These are phyloP conservation scores for Fusarium lateritium DNA, from an alignment of 2,329 filamentous ascomycete species.

Conservation along the genomic window DNA sequence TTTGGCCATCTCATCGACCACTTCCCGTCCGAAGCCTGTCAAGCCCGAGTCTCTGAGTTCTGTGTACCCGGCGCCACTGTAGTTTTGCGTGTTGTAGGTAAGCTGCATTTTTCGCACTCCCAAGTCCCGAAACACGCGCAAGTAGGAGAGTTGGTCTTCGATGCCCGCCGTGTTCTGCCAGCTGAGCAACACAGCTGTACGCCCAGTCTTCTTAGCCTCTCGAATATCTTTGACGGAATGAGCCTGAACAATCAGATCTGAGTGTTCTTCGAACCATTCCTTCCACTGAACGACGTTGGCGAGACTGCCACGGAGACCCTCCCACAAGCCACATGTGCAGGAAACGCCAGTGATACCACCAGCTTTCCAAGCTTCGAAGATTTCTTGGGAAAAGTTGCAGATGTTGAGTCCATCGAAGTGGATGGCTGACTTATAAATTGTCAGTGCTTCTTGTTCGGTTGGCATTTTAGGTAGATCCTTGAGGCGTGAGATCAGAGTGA, in stretches of 20 bases:
- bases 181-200: slow-evolving; percentile 56
- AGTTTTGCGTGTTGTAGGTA: slow-evolving; percentile 61
- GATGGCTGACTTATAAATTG: slow-evolving; percentile 55
- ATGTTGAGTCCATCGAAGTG: slow-evolving; percentile 61
- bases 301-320: slow-evolving; percentile 56
- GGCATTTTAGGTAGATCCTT: slow-evolving; percentile 48
- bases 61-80: slow-evolving; percentile 58
- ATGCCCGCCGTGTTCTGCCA: slow-evolving; percentile 60
- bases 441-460: slow-evolving; percentile 54
- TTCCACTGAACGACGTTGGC: slow-evolving; percentile 59
- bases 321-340: slow-evolving; percentile 58
- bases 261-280: slow-evolving; percentile 59
- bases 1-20: slow-evolving; percentile 54
- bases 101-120: slow-evolving; percentile 60
- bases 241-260: slow-evolving; percentile 57
- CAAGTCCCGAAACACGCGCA: slow-evolving; percentile 58
- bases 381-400: slow-evolving; percentile 56
- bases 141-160: slow-evolving; percentile 38
- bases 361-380: slow-evolving; percentile 57
- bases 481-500: neutral
- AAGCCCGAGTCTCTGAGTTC: slow-evolving; percentile 55
- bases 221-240: slow-evolving; percentile 56
- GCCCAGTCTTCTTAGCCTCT: slow-evolving; percentile 54
- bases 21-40: slow-evolving; percentile 54
- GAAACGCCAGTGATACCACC: slow-evolving; percentile 59